Percentiles rank a stretch among this genome's conserved stretches.
These are phyloP conservation scores for Boletales sp. DNA, from an alignment of 768 basidiomycete species.

Conservation along the genomic window DNA sequence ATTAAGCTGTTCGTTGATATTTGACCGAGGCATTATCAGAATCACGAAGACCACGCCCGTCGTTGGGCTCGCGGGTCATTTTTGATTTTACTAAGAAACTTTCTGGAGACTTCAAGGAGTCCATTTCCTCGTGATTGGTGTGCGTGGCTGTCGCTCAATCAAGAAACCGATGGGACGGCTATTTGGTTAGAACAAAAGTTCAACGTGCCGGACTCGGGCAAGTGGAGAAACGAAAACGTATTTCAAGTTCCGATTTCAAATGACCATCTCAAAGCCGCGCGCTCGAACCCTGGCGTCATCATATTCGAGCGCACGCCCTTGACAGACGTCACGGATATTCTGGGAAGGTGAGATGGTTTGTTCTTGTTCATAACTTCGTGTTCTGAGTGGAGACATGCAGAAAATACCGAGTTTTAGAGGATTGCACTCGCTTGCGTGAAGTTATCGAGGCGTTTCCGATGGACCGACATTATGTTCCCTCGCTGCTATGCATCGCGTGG, in stretches of 20 bases:
- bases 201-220: slow-evolving; percentile 58
- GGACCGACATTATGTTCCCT: slow-evolving; percentile 58
- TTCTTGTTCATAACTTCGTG: background rate
- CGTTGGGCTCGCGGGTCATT: slow-evolving; percentile 78
- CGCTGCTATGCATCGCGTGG: slow-evolving; percentile 62
- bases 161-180: slow-evolving; percentile 68
- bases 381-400: slow-evolving; percentile 30
- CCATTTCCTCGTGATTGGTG: slow-evolving; percentile 46
- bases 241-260: slow-evolving; percentile 52
- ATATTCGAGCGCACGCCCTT: slow-evolving; percentile 75
- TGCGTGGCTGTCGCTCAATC: slow-evolving; percentile 73
- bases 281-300: slow-evolving; percentile 56
- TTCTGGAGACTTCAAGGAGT: slow-evolving; percentile 34
- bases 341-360: slow-evolving; percentile 52
- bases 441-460: slow-evolving; percentile 51
- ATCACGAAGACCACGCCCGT: slow-evolving; percentile 63
- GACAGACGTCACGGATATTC: slow-evolving; percentile 56
- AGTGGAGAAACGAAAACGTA: slow-evolving; percentile 55
- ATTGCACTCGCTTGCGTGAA: slow-evolving; percentile 67
- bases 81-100: slow-evolving; percentile 35
- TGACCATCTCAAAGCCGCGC: slow-evolving; percentile 13
- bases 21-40: slow-evolving; percentile 40
- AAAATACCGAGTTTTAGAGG: slow-evolving; percentile 69
- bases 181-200: slow-evolving; percentile 82
- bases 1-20: background rate